A percentile compares a stretch with the other conserved stretches of the same genome.
These are phyloP conservation scores for Rhodotorula babjevae DNA, from an alignment of 768 basidiomycete genomes.

Conservation along the genomic window DNA sequence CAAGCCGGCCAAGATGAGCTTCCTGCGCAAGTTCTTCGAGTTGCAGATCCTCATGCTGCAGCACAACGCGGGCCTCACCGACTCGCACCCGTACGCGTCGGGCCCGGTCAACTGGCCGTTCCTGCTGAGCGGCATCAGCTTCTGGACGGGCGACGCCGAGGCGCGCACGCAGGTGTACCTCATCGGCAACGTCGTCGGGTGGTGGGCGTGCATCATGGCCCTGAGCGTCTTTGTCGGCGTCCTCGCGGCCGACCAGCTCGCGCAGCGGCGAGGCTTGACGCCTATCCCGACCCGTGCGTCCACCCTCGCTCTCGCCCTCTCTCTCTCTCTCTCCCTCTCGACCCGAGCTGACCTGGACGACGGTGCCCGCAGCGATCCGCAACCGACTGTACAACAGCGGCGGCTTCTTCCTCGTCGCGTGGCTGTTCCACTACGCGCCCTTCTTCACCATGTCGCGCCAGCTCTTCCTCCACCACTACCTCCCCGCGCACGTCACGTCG, in stretches of 20 bases:
- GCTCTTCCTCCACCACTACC: conserved; percentile 86
- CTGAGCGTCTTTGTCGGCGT: conserved; percentile 85
- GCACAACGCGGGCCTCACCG: conserved; percentile 96
- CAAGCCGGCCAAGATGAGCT: conserved; percentile 69
- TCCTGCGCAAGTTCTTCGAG: conserved; percentile 91
- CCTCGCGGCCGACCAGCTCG: conserved; percentile 79
- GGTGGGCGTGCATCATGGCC: conserved; percentile 87
- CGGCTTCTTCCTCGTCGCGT: conserved; percentile 89
- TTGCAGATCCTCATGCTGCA: conserved; percentile 92
- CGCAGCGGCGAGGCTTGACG: conserved; percentile 73
- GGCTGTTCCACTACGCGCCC: conserved; percentile 92
- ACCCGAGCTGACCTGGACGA: neutral
- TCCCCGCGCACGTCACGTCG: conserved; percentile 82
- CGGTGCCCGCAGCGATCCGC: conserved; percentile 62
- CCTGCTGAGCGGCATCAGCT: conserved; percentile 89
- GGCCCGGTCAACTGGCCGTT: conserved; percentile 98
- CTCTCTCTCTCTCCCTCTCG: neutral
- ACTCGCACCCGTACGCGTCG: conserved; percentile 95
- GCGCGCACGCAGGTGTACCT: conserved; percentile 89
- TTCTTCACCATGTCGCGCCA: conserved; percentile 98
- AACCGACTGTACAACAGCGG: conserved; percentile 92
- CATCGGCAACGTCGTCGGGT: conserved; percentile 86
- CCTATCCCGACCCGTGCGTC: conserved; percentile 81
- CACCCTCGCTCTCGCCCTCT: neutral
- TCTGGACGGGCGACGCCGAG: conserved; percentile 83